A percentile compares a stretch with the other conserved stretches of the same genome.
phyloP scores from a whole-genome alignment of 805 yeast genomes.

The Yarrowia divulgata region DNA sequence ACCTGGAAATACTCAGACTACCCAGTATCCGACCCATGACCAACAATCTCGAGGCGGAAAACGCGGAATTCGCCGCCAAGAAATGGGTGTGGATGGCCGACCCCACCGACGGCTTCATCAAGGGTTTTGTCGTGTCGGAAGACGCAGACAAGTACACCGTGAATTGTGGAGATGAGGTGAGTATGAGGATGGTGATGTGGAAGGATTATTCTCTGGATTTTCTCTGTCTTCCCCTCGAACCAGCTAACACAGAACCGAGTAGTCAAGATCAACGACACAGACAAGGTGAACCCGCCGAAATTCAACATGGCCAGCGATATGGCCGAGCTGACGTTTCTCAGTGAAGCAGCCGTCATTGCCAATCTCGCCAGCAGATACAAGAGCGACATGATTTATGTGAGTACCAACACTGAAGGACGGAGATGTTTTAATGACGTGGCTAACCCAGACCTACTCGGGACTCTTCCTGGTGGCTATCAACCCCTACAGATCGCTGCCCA shows the following conservation, averaged over 20 bases:
- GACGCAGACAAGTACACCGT: conserved; percentile 53
- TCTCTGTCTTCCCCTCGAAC: no score
- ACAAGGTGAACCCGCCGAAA: conserved; percentile 83
- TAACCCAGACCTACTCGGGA: conserved; percentile 88
- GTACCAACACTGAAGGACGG: conserved; percentile 20
- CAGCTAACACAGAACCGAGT: conserved; percentile 48
- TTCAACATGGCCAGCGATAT: conserved; percentile 92
- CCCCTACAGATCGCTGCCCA: conserved; percentile 79
- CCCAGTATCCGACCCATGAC: conserved; percentile 8
- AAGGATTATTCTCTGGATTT: no score
- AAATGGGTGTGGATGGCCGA: conserved; percentile 85
- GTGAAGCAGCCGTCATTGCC: conserved; percentile 94
- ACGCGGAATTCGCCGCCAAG: conserved; percentile 51
- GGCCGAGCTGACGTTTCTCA: conserved; percentile 93
- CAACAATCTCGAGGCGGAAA: conserved; percentile 40
- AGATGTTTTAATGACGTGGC: not conserved
- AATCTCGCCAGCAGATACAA: conserved; percentile 79
- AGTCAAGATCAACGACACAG: conserved; percentile 57
- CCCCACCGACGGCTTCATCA: conserved; percentile 60
- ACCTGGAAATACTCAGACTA: conserved; percentile 1
- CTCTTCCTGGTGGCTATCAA: conserved; percentile 93
- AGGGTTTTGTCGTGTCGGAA: conserved; percentile 64
- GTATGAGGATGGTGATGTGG: not conserved
- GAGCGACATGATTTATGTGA: conserved; percentile 66
- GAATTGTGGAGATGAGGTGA: conserved; percentile 52